Conservation (phyloP, 2,329 filamentous ascomycete species). For the Apiospora malaysiana region DNA sequence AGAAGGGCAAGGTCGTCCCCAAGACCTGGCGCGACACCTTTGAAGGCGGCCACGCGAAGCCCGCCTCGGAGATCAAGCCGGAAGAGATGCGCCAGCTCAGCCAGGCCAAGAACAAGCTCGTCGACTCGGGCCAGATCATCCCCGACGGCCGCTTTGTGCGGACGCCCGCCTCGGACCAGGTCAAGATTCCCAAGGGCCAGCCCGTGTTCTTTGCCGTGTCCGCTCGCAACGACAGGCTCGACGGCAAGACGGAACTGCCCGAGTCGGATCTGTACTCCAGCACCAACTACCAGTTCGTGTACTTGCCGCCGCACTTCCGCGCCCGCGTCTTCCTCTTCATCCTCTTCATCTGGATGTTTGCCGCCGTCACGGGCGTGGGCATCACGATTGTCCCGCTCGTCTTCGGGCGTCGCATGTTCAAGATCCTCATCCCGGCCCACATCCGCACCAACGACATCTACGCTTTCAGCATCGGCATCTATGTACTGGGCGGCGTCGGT, state of each 20-base stretch:
- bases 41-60: slow-evolving; percentile 53
- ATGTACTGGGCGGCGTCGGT: slow-evolving; percentile 72
- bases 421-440: slow-evolving; percentile 71
- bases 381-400: slow-evolving; percentile 87
- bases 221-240: slow-evolving; percentile 68
- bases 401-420: slow-evolving; percentile 81
- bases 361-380: slow-evolving; percentile 82
- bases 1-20: slow-evolving; percentile 50
- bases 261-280: slow-evolving; percentile 60
- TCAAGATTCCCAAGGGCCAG: slow-evolving; percentile 86
- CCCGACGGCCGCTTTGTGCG: slow-evolving; percentile 84
- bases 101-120: slow-evolving; percentile 36
- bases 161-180: slow-evolving; percentile 92
- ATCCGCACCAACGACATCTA: slow-evolving; percentile 92
- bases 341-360: slow-evolving; percentile 90
- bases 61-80: slow-evolving; percentile 36
- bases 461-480: slow-evolving; percentile 90
- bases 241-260: slow-evolving; percentile 64
- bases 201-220: slow-evolving; percentile 81
- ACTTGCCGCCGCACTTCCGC: slow-evolving; percentile 85
- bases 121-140: slow-evolving; percentile 55
- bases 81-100: slow-evolving; percentile 33
- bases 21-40: slow-evolving; percentile 66
- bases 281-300: slow-evolving; percentile 72
- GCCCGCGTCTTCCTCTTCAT: slow-evolving; percentile 84